phyloP scores from a whole-genome alignment of 306 rosid species.

The Glycyrrhiza uralensis region DNA sequence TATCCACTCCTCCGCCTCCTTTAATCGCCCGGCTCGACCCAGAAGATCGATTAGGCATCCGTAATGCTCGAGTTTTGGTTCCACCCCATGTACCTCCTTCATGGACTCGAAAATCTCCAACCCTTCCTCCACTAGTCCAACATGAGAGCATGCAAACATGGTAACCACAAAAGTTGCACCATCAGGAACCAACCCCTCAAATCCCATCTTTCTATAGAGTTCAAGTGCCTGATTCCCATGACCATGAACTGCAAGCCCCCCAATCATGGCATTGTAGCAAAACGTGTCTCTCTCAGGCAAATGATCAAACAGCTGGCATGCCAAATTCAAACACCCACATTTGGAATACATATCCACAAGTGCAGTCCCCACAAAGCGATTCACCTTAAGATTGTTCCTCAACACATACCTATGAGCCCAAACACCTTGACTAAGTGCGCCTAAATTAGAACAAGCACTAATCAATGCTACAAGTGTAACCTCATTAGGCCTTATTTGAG shows the following conservation, averaged over 20 bases:
- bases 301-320: conserved; percentile 41
- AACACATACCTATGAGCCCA: conserved; percentile 39
- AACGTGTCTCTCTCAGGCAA: conserved; percentile 34
- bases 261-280: conserved; percentile 43
- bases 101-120: conserved; percentile 36
- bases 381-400: conserved; percentile 34
- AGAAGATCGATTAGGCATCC: conserved; percentile 44
- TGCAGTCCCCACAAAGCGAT: conserved; percentile 45
- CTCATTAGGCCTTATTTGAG: conserved; percentile 37
- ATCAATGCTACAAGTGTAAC: conserved; percentile 42
- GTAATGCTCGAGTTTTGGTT: conserved; percentile 42
- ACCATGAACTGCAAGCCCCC: conserved; percentile 46
- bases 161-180: conserved; percentile 39
- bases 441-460: conserved; percentile 40
- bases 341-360: conserved; percentile 42
- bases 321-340: conserved; percentile 42
- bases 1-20: conserved; percentile 40
- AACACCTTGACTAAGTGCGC: conserved; percentile 45
- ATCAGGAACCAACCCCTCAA: conserved; percentile 33
- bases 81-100: conserved; percentile 26
- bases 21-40: conserved; percentile 43
- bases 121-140: conserved; percentile 41
- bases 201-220: conserved; percentile 35
- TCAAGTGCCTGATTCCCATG: conserved; percentile 41
- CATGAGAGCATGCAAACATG: conserved; percentile 47